Evolutionary conservation across 768 basidiomycete genomes (phyloP).

Genomic region (Amylocystis lapponica): DNA sequence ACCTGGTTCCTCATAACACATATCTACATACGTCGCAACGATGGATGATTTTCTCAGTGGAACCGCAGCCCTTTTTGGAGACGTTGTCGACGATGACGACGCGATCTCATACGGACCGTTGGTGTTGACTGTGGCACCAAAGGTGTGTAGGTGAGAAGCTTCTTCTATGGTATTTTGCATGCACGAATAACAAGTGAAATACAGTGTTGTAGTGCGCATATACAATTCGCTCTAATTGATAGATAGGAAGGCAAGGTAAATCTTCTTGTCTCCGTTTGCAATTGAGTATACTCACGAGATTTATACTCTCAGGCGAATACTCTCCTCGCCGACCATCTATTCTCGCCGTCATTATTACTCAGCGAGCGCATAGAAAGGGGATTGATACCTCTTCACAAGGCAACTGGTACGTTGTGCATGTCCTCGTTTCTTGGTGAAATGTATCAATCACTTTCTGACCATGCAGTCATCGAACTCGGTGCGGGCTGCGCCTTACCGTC

Average conservation of each 20-base stretch:
- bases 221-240: too few species aligned
- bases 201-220: neutral
- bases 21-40: slow-evolving; percentile 10
- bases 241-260: slow-evolving; percentile 62
- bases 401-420: slow-evolving; percentile 30
- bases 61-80: slow-evolving; percentile 12
- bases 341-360: slow-evolving; percentile 62
- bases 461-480: slow-evolving; percentile 63
- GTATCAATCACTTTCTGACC: neutral
- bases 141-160: slow-evolving; percentile 38
- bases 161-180: slow-evolving; percentile 3
- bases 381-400: slow-evolving; percentile 36
- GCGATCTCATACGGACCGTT: slow-evolving; percentile 50
- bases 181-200: neutral
- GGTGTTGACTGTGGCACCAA: slow-evolving; percentile 48
- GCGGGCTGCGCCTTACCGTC: slow-evolving; percentile 67
- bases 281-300: neutral
- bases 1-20: too few species aligned
- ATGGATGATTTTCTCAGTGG: slow-evolving; percentile 35
- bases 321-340: slow-evolving; percentile 66
- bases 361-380: slow-evolving; percentile 60
- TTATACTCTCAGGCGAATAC: slow-evolving; percentile 49
- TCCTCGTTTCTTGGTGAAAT: neutral
- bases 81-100: slow-evolving; percentile 28
- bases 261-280: neutral